phyloP scores from a whole-genome alignment of 2,329 filamentous ascomycete genomes.

The Alternaria viburni region DNA sequence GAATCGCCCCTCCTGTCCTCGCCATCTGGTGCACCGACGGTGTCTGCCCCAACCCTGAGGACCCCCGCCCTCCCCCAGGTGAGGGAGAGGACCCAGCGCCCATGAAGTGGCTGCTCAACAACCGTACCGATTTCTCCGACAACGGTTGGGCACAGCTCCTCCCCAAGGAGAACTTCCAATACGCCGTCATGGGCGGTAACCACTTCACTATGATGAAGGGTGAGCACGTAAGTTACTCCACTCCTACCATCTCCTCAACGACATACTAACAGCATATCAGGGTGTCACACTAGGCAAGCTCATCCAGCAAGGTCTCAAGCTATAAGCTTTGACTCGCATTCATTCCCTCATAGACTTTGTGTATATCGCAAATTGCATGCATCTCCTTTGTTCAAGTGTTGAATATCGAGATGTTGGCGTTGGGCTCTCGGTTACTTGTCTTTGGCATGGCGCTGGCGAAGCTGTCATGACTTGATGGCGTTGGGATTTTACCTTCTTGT shows the following conservation, averaged over 20 bases:
- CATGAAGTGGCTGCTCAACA: constrained; percentile 72
- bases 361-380: constrained; percentile 33
- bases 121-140: constrained; percentile 72
- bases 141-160: constrained; percentile 74
- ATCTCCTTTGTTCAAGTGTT: constrained; percentile 45
- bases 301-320: constrained; percentile 52
- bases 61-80: constrained; percentile 70
- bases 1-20: constrained; percentile 66
- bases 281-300: constrained; percentile 51
- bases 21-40: constrained; percentile 77
- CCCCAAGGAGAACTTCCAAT: constrained; percentile 66
- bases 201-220: constrained; percentile 81
- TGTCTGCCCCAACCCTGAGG: constrained; percentile 70
- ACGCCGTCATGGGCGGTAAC: constrained; percentile 72
- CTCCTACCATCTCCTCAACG: neutral
- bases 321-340: constrained; percentile 21
- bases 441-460: constrained; percentile 21
- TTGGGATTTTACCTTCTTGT: constrained; percentile 9
- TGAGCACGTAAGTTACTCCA: constrained; percentile 50
- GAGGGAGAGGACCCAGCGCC: constrained; percentile 60
- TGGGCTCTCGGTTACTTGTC: constrained; percentile 10
- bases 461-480: constrained; percentile 1
- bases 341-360: constrained; percentile 15
- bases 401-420: constrained; percentile 41
- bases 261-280: constrained; percentile 37